Percentiles rank a stretch among this genome's conserved stretches.
These are phyloP conservation scores for Penicillium concentricum DNA, from an alignment of 2,329 filamentous ascomycete genomes.

Conservation along the genomic window DNA sequence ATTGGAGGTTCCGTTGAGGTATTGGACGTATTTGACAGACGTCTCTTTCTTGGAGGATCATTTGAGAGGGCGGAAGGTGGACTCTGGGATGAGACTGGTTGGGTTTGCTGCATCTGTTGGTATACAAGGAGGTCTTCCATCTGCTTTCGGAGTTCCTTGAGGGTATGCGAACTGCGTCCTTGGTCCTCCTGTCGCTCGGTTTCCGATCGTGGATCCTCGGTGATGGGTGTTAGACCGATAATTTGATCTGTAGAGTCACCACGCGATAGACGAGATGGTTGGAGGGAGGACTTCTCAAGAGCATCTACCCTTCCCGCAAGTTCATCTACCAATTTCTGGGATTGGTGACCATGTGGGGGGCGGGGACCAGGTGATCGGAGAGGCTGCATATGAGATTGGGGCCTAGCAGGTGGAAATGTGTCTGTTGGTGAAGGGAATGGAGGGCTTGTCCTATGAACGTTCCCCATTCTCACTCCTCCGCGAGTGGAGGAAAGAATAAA, in stretches of 20 bases:
- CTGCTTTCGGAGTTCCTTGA: slow-evolving; percentile 42
- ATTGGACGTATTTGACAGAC: slow-evolving; percentile 32
- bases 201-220: slow-evolving; percentile 23
- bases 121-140: slow-evolving; percentile 45
- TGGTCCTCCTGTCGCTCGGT: slow-evolving; percentile 30
- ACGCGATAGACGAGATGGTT: slow-evolving; percentile 21
- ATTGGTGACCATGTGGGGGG: slow-evolving; percentile 18
- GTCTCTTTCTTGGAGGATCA: slow-evolving; percentile 31
- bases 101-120: slow-evolving; percentile 40
- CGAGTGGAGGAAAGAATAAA: slow-evolving; percentile 25
- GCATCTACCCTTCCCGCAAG: slow-evolving; percentile 9
- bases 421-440: slow-evolving; percentile 42
- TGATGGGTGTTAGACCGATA: slow-evolving; percentile 18
- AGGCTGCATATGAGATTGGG: slow-evolving; percentile 25
- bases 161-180: slow-evolving; percentile 36
- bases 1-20: slow-evolving; percentile 23
- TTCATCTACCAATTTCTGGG: slow-evolving; percentile 12
- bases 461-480: slow-evolving; percentile 37
- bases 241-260: slow-evolving; percentile 21
- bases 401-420: slow-evolving; percentile 32
- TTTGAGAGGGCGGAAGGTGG: slow-evolving; percentile 16
- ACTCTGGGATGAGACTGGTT: slow-evolving; percentile 21
- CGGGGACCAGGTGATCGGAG: slow-evolving; percentile 24
- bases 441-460: slow-evolving; percentile 41
- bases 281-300: slow-evolving; percentile 1